These are phyloP conservation scores for Cornus suecica DNA, from an alignment of 148 eudicot genomes.

Conservation along the genomic window DNA sequence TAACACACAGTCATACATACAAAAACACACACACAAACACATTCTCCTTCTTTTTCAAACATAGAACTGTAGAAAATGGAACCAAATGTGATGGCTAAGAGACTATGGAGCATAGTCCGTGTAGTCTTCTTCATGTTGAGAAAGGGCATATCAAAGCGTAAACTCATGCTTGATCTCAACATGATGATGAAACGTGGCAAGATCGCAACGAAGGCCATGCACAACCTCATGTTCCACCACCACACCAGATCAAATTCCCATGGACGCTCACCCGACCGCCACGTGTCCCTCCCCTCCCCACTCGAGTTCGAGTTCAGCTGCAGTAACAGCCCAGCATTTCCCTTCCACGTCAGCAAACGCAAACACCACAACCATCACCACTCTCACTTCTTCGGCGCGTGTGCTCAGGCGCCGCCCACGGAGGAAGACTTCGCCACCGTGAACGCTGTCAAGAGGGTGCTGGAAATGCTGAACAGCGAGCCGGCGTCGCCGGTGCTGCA, in stretches of 20 bases:
- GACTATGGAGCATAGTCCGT: constrained; percentile 38
- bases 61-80: constrained; percentile 35
- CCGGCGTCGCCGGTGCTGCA: constrained; percentile 48
- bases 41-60: no score
- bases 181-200: constrained; percentile 59
- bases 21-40: no score
- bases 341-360: constrained; percentile 34
- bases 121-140: constrained; percentile 56
- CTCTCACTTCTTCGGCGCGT: constrained; percentile 10
- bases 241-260: constrained; percentile 11
- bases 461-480: constrained; percentile 38
- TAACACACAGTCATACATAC: no score
- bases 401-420: constrained; percentile 11
- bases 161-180: constrained; percentile 50
- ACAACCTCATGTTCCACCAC: constrained; percentile 49
- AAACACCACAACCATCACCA: not conserved
- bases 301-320: constrained; percentile 87
- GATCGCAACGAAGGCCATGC: constrained; percentile 52
- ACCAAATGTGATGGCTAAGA: constrained; percentile 45
- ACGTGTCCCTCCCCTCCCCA: not conserved
- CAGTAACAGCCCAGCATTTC: constrained; percentile 54
- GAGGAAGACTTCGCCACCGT: constrained; percentile 20
- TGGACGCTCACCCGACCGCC: constrained; percentile 4
- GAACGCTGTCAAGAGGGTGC: constrained; percentile 24
- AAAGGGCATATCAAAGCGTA: constrained; percentile 57